phyloP scores from a whole-genome alignment of 345 rosid genomes.

The Mangifera indica region DNA sequence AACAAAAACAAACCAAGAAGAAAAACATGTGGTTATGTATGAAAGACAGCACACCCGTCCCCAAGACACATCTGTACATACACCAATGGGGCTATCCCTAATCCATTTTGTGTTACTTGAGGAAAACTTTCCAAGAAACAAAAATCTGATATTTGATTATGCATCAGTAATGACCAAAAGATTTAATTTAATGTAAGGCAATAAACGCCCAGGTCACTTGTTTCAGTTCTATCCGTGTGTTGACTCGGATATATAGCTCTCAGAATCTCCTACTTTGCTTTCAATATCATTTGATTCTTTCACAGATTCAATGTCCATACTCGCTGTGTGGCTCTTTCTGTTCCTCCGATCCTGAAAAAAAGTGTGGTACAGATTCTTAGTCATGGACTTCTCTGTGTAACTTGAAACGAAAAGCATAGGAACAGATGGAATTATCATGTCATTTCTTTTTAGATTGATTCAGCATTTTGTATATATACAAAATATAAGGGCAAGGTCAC shows the following conservation, averaged over 20 bases:
- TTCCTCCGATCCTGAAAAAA: constrained; percentile 68
- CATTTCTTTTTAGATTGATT: not conserved
- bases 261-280: constrained; percentile 35
- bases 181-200: constrained; percentile 17
- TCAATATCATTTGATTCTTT: constrained; percentile 54
- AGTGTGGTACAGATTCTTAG: not conserved
- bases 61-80: constrained; percentile 26
- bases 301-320: constrained; percentile 72
- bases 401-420: not conserved
- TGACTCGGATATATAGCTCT: constrained; percentile 33
- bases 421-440: not conserved
- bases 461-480: not conserved
- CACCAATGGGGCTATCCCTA: constrained; percentile 9
- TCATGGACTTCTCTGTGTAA: not conserved
- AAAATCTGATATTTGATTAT: constrained; percentile 16
- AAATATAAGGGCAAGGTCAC: not conserved
- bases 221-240: constrained; percentile 35
- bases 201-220: constrained; percentile 14
- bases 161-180: constrained; percentile 16
- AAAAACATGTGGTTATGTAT: constrained; percentile 8
- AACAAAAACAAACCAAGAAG: not conserved
- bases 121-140: constrained; percentile 12
- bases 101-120: constrained; percentile 5
- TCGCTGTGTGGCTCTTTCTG: constrained; percentile 61
- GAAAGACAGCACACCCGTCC: constrained; percentile 1